Evolutionary conservation across 176 grass and related monocot species (phyloP).

Genomic region (Zea mays): DNA sequence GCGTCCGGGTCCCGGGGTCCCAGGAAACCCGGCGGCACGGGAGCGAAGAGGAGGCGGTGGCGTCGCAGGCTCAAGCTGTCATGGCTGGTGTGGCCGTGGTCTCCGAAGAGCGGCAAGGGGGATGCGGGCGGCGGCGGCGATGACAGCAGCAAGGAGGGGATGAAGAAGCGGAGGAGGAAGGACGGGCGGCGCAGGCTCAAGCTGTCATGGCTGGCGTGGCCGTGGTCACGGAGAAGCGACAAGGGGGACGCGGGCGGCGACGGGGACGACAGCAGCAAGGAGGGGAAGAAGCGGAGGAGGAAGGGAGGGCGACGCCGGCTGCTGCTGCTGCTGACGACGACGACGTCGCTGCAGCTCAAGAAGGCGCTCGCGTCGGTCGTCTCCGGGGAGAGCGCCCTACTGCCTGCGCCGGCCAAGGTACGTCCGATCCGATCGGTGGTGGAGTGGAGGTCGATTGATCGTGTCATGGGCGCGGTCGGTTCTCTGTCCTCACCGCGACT

Average conservation of each 20-base stretch:
- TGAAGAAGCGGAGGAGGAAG: neutral
- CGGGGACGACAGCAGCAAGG: neutral
- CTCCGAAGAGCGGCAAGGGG: neutral
- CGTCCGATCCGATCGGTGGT: neutral
- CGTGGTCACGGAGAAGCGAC: constrained; percentile 2
- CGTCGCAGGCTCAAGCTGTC: neutral
- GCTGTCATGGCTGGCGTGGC: constrained; percentile 25
- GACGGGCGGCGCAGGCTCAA: neutral
- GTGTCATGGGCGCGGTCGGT: too few species aligned
- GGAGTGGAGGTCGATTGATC: too few species aligned
- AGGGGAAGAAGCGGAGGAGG: neutral
- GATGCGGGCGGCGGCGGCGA: neutral
- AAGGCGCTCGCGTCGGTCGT: constrained; percentile 31
- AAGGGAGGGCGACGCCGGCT: neutral
- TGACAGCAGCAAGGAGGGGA: too few species aligned
- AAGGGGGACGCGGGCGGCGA: neutral
- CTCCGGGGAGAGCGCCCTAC: constrained; percentile 21
- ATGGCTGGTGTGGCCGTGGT: constrained; percentile 29
- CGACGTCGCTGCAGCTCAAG: constrained; percentile 34
- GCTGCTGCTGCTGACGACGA: constrained; percentile 22
- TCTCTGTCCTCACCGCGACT: neutral
- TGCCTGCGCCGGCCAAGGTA: constrained; percentile 29
- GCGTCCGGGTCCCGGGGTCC: neutral
- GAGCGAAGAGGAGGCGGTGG: neutral
- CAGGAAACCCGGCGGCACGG: neutral